These are phyloP conservation scores for Litchi chinensis DNA, from an alignment of 345 rosid genomes.

Conservation along the genomic window DNA sequence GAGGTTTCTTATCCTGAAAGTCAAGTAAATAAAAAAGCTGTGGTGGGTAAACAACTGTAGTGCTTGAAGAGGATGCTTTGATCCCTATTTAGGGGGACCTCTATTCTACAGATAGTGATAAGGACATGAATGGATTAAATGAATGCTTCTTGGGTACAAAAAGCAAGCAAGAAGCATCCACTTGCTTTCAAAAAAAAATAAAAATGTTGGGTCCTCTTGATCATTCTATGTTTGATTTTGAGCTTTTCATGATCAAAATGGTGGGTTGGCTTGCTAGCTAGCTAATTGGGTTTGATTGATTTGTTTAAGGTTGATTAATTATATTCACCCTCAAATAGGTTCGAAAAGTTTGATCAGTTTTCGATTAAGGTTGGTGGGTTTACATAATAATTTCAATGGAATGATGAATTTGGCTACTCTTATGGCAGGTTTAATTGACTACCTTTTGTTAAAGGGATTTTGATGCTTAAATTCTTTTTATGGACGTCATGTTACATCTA, in stretches of 20 bases:
- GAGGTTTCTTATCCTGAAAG: conserved; percentile 28
- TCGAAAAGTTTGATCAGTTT: background rate
- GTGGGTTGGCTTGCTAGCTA: background rate
- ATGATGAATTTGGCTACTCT: background rate
- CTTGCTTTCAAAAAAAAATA: conserved; percentile 14
- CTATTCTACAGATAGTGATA: background rate
- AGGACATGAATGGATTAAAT: conserved; percentile 15
- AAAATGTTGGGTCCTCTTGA: background rate
- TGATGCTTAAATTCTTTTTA: too few relatives aligned
- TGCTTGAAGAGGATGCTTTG: conserved; percentile 18
- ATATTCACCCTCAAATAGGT: background rate
- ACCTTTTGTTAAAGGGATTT: background rate
- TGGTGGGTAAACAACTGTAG: conserved; percentile 7
- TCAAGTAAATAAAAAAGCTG: background rate
- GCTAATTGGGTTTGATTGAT: background rate
- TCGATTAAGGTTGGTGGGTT: background rate
- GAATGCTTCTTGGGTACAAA: conserved; percentile 22
- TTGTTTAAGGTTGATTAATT: background rate
- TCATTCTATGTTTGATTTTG: background rate
- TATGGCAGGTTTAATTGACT: conserved; percentile 13
- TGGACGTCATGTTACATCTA: background rate
- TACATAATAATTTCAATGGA: background rate
- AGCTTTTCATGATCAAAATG: background rate
- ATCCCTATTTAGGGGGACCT: conserved; percentile 22
- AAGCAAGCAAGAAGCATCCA: conserved; percentile 1